Evolutionary conservation across 495 filamentous ascomycete genomes (phyloP).

Genomic region (Ascobolus immersus): DNA sequence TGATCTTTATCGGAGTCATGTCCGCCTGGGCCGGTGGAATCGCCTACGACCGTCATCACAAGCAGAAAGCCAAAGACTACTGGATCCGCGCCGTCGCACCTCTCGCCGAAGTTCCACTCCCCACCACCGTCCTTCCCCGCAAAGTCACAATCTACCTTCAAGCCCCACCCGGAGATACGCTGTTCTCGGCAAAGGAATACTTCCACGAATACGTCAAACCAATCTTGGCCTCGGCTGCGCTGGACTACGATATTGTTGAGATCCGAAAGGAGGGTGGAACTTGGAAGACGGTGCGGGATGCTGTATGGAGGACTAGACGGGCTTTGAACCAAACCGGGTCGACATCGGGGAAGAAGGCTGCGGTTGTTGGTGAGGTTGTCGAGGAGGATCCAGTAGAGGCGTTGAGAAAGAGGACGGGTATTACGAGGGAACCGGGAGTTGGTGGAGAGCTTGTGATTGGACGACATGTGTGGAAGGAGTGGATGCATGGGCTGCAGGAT

Average conservation of each 20-base stretch:
- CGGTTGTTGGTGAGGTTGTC: conserved; percentile 32
- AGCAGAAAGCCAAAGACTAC: conserved; percentile 52
- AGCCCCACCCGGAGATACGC: conserved; percentile 60
- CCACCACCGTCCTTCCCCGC: conserved; percentile 42
- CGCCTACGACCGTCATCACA: conserved; percentile 75
- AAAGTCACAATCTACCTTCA: conserved; percentile 69
- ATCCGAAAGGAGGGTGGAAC: conserved; percentile 73
- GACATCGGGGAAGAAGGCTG: conserved; percentile 28
- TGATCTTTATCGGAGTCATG: conserved; percentile 68
- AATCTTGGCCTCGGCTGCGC: conserved; percentile 58
- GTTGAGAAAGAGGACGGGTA: conserved; percentile 36
- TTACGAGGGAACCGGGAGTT: conserved; percentile 42
- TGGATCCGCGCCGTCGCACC: conserved; percentile 78
- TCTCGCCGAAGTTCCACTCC: conserved; percentile 49
- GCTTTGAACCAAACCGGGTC: conserved; percentile 18
- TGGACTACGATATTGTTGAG: conserved; percentile 91
- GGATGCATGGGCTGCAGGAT: conserved; percentile 75
- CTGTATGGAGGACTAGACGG: conserved; percentile 41
- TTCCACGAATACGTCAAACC: conserved; percentile 93
- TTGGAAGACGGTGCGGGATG: conserved; percentile 54
- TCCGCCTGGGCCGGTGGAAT: conserved; percentile 50
- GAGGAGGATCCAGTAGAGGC: conserved; percentile 59
- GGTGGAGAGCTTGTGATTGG: conserved; percentile 72
- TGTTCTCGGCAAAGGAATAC: conserved; percentile 63
- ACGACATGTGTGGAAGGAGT: conserved; percentile 92